Percentiles rank a stretch among this genome's conserved stretches.
phyloP scores from a whole-genome alignment of 164 flowering plant genomes.

The Nymphaea thermarum region DNA sequence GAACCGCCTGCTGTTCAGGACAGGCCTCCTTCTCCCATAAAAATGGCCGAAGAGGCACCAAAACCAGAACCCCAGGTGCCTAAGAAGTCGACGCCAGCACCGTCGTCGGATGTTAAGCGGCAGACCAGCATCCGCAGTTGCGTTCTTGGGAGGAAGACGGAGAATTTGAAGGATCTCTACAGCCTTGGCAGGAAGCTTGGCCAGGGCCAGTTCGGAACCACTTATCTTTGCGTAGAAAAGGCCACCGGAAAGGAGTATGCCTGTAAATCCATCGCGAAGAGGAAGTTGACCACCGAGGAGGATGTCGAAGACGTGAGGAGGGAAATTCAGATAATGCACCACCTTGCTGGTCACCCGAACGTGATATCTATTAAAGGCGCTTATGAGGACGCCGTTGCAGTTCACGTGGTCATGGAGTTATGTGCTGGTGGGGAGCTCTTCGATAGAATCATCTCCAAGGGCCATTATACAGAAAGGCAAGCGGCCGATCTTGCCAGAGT shows the following conservation, averaged over 20 bases:
- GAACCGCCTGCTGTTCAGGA: constrained; percentile 9
- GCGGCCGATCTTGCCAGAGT: constrained; percentile 68
- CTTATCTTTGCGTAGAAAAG: constrained; percentile 56
- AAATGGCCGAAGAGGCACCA: constrained; percentile 3
- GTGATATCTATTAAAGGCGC: constrained; percentile 58
- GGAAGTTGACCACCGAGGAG: constrained; percentile 41
- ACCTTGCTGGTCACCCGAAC: constrained; percentile 52
- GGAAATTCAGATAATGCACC: constrained; percentile 90
- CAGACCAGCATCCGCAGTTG: constrained; percentile 47
- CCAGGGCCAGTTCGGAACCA: constrained; percentile 78
- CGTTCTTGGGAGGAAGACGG: constrained; percentile 49
- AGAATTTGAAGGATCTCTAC: constrained; percentile 56
- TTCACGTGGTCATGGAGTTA: constrained; percentile 81
- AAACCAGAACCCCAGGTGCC: constrained; percentile 9
- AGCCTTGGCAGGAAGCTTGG: constrained; percentile 70
- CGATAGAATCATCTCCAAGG: constrained; percentile 63
- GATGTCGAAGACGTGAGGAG: constrained; percentile 89
- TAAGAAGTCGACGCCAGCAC: constrained; percentile 16
- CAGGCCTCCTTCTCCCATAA: constrained; percentile 10
- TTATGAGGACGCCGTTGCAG: constrained; percentile 77
- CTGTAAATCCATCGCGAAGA: constrained; percentile 79
- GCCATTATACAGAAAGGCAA: constrained; percentile 68
- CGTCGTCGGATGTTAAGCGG: constrained; percentile 24
- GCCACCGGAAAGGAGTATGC: constrained; percentile 55
- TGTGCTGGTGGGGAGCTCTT: constrained; percentile 87